These are phyloP conservation scores for Biscogniauxia mediterranea DNA, from an alignment of 2,329 filamentous ascomycete genomes.

Conservation along the genomic window DNA sequence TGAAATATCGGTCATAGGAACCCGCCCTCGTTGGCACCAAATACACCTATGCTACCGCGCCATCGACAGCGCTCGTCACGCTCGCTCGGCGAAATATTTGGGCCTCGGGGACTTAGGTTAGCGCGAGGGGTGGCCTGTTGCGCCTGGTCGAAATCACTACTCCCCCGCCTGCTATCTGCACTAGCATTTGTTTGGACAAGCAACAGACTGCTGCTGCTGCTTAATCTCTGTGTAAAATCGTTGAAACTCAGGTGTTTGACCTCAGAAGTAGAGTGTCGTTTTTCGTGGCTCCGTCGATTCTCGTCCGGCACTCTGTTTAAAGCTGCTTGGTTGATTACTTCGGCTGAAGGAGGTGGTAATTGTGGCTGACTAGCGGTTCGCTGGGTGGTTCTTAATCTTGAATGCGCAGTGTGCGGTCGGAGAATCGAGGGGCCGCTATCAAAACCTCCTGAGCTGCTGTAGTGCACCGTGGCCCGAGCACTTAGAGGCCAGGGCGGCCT, in stretches of 20 bases:
- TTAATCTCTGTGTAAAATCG: slow-evolving; percentile 60
- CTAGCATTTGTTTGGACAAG: slow-evolving; percentile 57
- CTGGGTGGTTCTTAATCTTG: slow-evolving; percentile 46
- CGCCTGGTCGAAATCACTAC: slow-evolving; percentile 42
- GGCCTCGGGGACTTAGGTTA: slow-evolving; percentile 31
- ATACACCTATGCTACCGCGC: slow-evolving; percentile 56
- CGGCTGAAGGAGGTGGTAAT: slow-evolving; percentile 31
- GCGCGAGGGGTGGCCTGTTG: slow-evolving; percentile 37
- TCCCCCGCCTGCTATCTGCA: slow-evolving; percentile 46
- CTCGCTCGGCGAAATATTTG: slow-evolving; percentile 36
- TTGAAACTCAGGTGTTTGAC: slow-evolving; percentile 59
- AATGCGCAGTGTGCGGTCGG: slow-evolving; percentile 56
- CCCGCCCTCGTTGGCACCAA: slow-evolving; percentile 49
- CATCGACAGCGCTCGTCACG: slow-evolving; percentile 52
- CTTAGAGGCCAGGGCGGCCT: slow-evolving; percentile 35
- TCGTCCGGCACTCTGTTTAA: slow-evolving; percentile 36
- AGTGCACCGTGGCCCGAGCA: slow-evolving; percentile 30
- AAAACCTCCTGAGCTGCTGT: slow-evolving; percentile 24
- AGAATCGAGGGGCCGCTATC: slow-evolving; percentile 34
- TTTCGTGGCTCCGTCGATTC: slow-evolving; percentile 38
- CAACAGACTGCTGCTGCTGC: slow-evolving; percentile 59
- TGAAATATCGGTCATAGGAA: slow-evolving; percentile 45
- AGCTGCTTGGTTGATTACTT: slow-evolving; percentile 20
- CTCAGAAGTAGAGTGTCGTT: slow-evolving; percentile 53
- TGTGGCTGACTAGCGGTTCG: slow-evolving; percentile 50